Evolutionary conservation across 1,284 basidiomycete species (phyloP), one percentile per base, ranked within the genome.

Genomic region (Ustilago trichophora): DNA sequence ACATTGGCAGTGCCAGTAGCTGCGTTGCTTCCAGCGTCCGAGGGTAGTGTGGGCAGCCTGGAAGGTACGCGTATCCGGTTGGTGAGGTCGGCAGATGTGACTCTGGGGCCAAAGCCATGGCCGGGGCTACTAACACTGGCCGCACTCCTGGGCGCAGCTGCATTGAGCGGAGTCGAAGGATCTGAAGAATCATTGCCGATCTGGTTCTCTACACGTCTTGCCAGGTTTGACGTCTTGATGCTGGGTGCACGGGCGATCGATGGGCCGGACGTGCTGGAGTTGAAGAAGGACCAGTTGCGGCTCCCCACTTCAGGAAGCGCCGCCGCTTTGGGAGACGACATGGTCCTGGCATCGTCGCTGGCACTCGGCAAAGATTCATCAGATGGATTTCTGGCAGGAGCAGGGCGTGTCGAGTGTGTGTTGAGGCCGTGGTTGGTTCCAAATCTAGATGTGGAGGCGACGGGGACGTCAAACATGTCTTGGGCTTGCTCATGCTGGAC

Each of bases 241-340:
- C 51, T 73, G 0, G 71, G 58, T n/a, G 62, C 54, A 7, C 67
- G 51, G 2, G 67, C 44, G 6, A 58, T n/a, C 7, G 47, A 18
- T 3, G 67, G n/a, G n/a, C n/a, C 54, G 15, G 49, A 49, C 0
- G 64, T 13, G 1, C 29, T 34, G 8, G 67, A 56, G 45, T 64
- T 68, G 54, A 78, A 78, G 52, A 78, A 75, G 35, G 68, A 72
- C 47, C 63, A 63, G 7, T 76, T 78, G 41, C 67, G 71, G 27
- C 67, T 72, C 21, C 45, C 54, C 4, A 24, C 24, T 4, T 56
- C 53, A 7, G 12, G 29, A 27, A 25, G 24, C 9, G 45, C 21
- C 5, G 45, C 41, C 12, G 27, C 25, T 10, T 51, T 56, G 12
- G 45, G 40, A 21, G 46, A 49, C 11, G 42, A 36, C 40, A 33